phyloP scores from a whole-genome alignment of 1,139 yeast genomes.

The Oligophagozyma castellii region DNA sequence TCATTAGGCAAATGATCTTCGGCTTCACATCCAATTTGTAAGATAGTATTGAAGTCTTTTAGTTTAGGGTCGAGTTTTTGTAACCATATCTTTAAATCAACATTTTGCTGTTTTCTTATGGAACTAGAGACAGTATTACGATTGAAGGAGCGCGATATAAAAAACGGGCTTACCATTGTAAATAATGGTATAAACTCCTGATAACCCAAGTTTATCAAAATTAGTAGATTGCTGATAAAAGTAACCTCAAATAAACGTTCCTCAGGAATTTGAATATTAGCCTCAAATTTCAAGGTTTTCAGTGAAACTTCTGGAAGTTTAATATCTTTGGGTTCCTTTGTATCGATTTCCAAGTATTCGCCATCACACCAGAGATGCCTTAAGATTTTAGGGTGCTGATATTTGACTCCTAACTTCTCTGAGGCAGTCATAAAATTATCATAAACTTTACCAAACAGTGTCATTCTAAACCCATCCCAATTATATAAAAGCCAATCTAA shows the following conservation, averaged over 20 bases:
- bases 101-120: constrained; percentile 17
- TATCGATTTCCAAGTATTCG: constrained; percentile 14
- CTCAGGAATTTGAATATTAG: constrained; percentile 12
- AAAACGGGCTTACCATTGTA: constrained; percentile 20
- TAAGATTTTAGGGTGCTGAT: constrained; percentile 22
- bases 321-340: constrained; percentile 10
- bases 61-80: constrained; percentile 21
- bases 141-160: constrained; percentile 24
- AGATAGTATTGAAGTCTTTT: constrained; percentile 6
- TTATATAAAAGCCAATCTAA: constrained; percentile 20
- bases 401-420: constrained; percentile 22
- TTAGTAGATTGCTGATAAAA: constrained; percentile 14
- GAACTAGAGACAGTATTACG: constrained; percentile 19
- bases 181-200: constrained; percentile 18
- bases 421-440: constrained; percentile 24
- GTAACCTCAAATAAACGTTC: constrained; percentile 20
- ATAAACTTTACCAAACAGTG: constrained; percentile 20
- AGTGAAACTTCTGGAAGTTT: constrained; percentile 13
- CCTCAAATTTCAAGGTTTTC: constrained; percentile 14
- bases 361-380: constrained; percentile 24
- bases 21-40: neutral
- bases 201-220: constrained; percentile 20
- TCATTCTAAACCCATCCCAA: constrained; percentile 16
- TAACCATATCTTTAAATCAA: constrained; percentile 17
- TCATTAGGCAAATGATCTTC: constrained; percentile 9